These are phyloP conservation scores for Penicillium carneum DNA, from an alignment of 2,329 filamentous ascomycete genomes.

Conservation along the genomic window DNA sequence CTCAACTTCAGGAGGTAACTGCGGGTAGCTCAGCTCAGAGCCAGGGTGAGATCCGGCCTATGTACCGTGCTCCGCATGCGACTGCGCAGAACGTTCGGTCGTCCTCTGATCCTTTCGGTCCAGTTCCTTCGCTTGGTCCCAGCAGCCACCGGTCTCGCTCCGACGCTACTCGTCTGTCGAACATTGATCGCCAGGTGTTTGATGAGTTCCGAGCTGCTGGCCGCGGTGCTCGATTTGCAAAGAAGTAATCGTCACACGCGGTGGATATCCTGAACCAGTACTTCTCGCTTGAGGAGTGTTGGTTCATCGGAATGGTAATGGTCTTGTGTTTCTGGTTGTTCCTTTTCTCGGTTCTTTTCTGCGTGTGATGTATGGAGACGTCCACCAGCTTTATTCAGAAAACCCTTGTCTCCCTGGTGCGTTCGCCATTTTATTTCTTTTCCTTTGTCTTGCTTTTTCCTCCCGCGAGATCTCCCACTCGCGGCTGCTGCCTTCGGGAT, in stretches of 20 bases:
- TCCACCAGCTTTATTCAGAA: neutral
- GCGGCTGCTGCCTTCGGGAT: neutral
- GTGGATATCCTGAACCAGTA: no score
- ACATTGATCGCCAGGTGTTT: neutral
- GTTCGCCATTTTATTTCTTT: neutral
- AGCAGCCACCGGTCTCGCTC: conserved; percentile 3
- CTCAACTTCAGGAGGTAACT: neutral
- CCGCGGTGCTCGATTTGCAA: neutral
- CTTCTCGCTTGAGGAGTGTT: neutral
- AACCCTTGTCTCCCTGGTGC: neutral
- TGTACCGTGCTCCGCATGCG: neutral
- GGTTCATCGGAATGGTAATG: neutral
- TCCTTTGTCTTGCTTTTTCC: neutral
- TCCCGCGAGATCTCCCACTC: neutral
- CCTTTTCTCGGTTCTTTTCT: neutral
- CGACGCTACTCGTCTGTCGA: neutral
- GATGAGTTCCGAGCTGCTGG: neutral
- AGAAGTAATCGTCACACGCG: neutral
- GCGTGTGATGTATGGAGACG: conserved; percentile 10
- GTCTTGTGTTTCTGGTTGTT: neutral
- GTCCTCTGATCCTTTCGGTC: conserved; percentile 2
- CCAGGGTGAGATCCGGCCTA: neutral
- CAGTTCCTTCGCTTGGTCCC: neutral
- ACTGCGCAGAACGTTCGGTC: conserved; percentile 15
- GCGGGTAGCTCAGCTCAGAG: neutral